These are phyloP conservation scores for Punctularia strigosozonata DNA, from an alignment of 768 basidiomycete species.

Conservation along the genomic window DNA sequence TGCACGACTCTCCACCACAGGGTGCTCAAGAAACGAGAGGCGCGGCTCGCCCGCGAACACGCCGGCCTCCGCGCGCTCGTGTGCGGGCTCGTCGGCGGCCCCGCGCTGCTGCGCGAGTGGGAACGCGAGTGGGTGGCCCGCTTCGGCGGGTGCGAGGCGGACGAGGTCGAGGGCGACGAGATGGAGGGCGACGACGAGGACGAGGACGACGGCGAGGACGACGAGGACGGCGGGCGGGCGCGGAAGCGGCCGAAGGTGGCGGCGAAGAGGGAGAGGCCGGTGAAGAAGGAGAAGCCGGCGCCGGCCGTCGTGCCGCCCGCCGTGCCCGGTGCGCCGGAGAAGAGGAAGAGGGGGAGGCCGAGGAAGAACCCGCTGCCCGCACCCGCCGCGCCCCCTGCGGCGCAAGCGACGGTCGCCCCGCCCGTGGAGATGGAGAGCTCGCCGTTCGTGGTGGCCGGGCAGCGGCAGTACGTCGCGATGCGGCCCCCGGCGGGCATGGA, in stretches of 20 bases:
- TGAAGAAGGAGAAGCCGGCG: conserved; percentile 14
- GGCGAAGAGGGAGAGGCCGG: conserved; percentile 30
- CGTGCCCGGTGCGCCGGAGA: conserved; percentile 33
- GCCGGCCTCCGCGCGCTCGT: conserved; percentile 62
- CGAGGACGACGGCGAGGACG: conserved; percentile 41
- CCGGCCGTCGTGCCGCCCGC: conserved; percentile 11
- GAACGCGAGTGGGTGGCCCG: conserved; percentile 61
- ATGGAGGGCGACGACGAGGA: conserved; percentile 28
- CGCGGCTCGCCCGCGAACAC: conserved; percentile 60
- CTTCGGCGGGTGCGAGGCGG: conserved; percentile 68
- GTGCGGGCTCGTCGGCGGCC: conserved; percentile 61
- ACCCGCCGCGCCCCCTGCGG: conserved; percentile 15
- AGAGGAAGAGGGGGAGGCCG: conserved; percentile 76
- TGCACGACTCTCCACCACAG: conserved; percentile 27
- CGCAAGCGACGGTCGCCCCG: conserved; percentile 11
- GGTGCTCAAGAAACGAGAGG: conserved; percentile 72
- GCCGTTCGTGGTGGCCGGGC: not conserved
- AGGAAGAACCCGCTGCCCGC: conserved; percentile 51
- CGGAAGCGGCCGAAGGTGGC: conserved; percentile 52
- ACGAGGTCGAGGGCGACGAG: conserved; percentile 35
- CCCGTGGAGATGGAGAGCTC: not conserved
- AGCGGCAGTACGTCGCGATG: too few species aligned
- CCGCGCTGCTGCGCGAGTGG: conserved; percentile 61
- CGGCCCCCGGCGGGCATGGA: not conserved
- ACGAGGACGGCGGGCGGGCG: conserved; percentile 35